Conservation (phyloP, 1,284 basidiomycete species). For the Coniferiporia sulphurascens region DNA sequence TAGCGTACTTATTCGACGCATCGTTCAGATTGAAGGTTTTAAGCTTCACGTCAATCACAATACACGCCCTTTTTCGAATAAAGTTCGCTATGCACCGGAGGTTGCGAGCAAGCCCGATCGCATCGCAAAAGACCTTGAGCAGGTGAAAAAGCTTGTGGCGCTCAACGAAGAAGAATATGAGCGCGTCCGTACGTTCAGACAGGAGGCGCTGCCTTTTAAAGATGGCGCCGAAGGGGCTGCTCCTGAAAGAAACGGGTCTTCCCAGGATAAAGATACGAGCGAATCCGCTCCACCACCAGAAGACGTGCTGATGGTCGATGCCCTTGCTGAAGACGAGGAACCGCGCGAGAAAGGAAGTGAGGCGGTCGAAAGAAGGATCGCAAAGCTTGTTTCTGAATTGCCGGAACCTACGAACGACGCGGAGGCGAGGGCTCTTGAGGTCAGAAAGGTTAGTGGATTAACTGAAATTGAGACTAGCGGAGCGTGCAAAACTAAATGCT, state of each 20-base stretch:
- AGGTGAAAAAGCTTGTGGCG: slow-evolving; percentile 63
- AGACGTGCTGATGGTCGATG: slow-evolving; percentile 43
- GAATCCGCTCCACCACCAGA: slow-evolving; percentile 33
- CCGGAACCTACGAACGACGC: slow-evolving; percentile 53
- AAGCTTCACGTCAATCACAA: slow-evolving; percentile 87
- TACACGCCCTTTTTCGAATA: slow-evolving; percentile 71
- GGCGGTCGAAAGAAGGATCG: slow-evolving; percentile 69
- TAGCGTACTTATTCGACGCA: slow-evolving; percentile 13
- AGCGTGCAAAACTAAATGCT: slow-evolving; percentile 17
- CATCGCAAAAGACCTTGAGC: slow-evolving; percentile 72
- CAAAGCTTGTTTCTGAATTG: slow-evolving; percentile 65
- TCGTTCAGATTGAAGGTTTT: slow-evolving; percentile 80
- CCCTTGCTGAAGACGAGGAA: slow-evolving; percentile 50
- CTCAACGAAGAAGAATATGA: slow-evolving; percentile 68
- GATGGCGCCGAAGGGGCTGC: slow-evolving; percentile 28
- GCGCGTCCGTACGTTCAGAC: slow-evolving; percentile 44
- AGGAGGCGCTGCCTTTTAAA: slow-evolving; percentile 26
- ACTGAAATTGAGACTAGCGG: slow-evolving; percentile 11
- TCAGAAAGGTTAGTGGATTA: slow-evolving; percentile 53
- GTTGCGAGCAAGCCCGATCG: slow-evolving; percentile 75
- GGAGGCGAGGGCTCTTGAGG: slow-evolving; percentile 59
- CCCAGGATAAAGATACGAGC: slow-evolving; percentile 21
- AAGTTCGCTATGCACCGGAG: slow-evolving; percentile 76
- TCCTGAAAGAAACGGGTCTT: slow-evolving; percentile 23
- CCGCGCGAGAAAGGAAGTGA: slow-evolving; percentile 58